phyloP scores from a whole-genome alignment of 2,329 filamentous ascomycete genomes.

The Tolypocladium cylindrosporum region DNA sequence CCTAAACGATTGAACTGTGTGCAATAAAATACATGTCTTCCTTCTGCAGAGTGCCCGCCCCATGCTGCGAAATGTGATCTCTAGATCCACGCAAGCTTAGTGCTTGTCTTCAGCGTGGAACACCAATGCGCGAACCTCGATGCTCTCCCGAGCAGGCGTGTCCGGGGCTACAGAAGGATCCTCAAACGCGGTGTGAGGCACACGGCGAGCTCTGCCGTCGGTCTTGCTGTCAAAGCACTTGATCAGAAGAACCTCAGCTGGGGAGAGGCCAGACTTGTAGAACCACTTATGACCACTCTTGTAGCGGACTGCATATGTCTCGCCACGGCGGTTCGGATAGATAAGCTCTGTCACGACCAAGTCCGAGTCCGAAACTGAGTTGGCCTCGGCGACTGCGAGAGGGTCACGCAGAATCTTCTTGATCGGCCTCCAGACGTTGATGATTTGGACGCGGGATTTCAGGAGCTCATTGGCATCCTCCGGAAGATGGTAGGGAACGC shows the following conservation, averaged over 20 bases:
- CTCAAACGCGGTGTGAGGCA: slow-evolving; percentile 46
- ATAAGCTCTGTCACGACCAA: slow-evolving; percentile 38
- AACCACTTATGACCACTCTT: slow-evolving; percentile 37
- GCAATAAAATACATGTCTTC: too few relatives aligned
- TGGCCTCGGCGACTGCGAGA: slow-evolving; percentile 40
- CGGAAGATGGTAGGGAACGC: slow-evolving; percentile 29
- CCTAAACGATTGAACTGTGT: too few relatives aligned
- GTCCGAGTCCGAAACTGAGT: slow-evolving; percentile 37
- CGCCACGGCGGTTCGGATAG: slow-evolving; percentile 39
- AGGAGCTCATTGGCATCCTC: slow-evolving; percentile 32
- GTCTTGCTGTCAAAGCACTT: slow-evolving; percentile 52
- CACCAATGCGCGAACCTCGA: slow-evolving; percentile 45
- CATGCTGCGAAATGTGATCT: too few relatives aligned
- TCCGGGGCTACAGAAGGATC: slow-evolving; percentile 28
- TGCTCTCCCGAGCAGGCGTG: slow-evolving; percentile 45
- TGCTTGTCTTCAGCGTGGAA: slow-evolving; percentile 20
- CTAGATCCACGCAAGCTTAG: not conserved
- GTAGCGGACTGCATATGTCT: slow-evolving; percentile 36
- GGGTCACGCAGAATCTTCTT: slow-evolving; percentile 42
- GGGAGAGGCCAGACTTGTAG: slow-evolving; percentile 39
- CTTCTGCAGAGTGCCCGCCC: too few relatives aligned
- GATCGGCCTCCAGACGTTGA: slow-evolving; percentile 44
- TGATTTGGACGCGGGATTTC: slow-evolving; percentile 37
- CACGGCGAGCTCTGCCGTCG: slow-evolving; percentile 40
- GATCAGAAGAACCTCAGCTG: slow-evolving; percentile 46